Percentiles rank a stretch among this genome's conserved stretches.
Evolutionary conservation across 23 red algal genomes (phyloP).

Genomic region (Gracilariopsis chorda): DNA sequence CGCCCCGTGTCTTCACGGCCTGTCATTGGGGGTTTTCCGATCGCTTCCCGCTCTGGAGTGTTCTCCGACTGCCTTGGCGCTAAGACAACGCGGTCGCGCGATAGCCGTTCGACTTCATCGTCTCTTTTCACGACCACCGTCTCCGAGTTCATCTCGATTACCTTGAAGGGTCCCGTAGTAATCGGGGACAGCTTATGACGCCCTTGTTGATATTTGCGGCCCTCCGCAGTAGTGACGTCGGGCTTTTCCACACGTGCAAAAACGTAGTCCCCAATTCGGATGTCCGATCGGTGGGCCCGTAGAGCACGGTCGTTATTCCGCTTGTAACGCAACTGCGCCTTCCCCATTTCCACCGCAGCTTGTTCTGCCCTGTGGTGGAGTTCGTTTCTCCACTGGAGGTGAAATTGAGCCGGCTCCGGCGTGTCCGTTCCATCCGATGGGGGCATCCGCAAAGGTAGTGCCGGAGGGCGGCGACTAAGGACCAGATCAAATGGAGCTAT

Average conservation of each 20-base stretch:
- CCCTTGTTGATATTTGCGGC: neutral
- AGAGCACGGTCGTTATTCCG: no score
- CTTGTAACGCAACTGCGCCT: neutral
- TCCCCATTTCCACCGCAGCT: neutral
- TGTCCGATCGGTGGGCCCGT: neutral
- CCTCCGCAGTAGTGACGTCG: neutral
- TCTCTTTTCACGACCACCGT: neutral
- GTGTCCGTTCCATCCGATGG: neutral
- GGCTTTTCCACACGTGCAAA: neutral
- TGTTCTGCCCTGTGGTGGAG: neutral
- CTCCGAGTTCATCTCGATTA: neutral
- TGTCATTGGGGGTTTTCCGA: no score
- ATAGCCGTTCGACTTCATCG: no score
- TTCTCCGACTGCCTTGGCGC: no score
- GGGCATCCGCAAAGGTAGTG: neutral
- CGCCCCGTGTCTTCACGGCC: no score
- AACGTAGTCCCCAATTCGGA: neutral
- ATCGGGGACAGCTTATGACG: no score
- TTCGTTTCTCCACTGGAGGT: neutral
- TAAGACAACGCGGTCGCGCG: neutral
- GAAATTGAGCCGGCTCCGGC: neutral
- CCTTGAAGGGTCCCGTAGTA: neutral
- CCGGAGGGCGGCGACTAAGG: neutral
- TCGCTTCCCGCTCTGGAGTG: no score
- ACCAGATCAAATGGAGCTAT: neutral